Evolutionary conservation across 306 rosid genomes (phyloP), one percentile per base, ranked within the genome.

Genomic region (Quercus parvula): DNA sequence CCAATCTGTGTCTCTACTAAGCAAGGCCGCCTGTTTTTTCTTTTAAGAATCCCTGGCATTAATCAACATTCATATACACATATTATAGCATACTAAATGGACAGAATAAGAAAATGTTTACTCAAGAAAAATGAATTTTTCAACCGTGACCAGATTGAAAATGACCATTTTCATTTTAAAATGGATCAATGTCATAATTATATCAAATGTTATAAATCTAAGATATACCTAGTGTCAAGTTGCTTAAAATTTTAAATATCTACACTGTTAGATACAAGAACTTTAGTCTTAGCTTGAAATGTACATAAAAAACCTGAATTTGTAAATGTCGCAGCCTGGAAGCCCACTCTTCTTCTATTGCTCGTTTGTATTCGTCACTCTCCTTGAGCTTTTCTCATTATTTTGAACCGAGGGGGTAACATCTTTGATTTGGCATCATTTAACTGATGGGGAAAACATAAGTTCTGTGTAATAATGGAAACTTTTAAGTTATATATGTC

Each of bases 271-370:
- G 35, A 31, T 31, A 31, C 35, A 31, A 31, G 35, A 31, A 31
- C 35, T 31, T 31, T 35, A 52, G 10, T 54, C 25, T 33, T 41
- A 71, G 67, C 77, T 46, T 35, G 51, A 28, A 35, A 27, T 71
- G 76, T 70, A 44, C 5, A 69, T n/a, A 57, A 74, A 78, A 75
- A 73, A 94, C 99, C 99, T 95, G 99, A 89, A 88, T 79, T 88
- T 75, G 89, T 81, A 95, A 75, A 77, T 85, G 92, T 72, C n/a
- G 85, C 81, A 91, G 92, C 88, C 99, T 88, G 73, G 98, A 77
- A 41, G 90, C 91, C 97, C 91, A 88, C 84, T 95, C 99, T 83
- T 86, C 97, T 78, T 92, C 94, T 31, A 80, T 79, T 54, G 92
- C 96, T 82, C 66, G 89, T 77, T 85, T 95, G 86, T 91, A 95